Evolutionary conservation across 2,329 filamentous ascomycete species (phyloP).

Genomic region (Boeremia lycopersici): DNA sequence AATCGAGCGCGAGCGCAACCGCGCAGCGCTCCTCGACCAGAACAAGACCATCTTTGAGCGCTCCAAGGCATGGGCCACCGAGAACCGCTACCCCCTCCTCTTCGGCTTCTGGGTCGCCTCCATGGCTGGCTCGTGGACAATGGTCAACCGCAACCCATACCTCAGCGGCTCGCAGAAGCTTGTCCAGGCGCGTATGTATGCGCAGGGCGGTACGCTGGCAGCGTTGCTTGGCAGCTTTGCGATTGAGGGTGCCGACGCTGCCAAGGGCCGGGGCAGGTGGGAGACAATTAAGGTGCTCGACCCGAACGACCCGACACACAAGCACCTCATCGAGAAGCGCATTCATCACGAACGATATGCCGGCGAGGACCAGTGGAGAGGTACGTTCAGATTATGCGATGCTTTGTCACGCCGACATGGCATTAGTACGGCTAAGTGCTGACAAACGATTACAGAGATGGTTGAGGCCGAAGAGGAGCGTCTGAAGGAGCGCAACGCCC

Average conservation of each 20-base stretch:
- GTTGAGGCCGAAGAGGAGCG: constrained; percentile 76
- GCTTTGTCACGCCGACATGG: constrained; percentile 20
- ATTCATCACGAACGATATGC: constrained; percentile 86
- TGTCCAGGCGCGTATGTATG: constrained; percentile 93
- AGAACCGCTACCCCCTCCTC: constrained; percentile 87
- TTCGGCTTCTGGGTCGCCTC: constrained; percentile 79
- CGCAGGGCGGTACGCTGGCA: constrained; percentile 84
- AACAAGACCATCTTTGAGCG: constrained; percentile 65
- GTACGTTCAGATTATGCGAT: constrained; percentile 53
- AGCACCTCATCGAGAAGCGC: constrained; percentile 83
- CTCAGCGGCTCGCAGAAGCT: constrained; percentile 81
- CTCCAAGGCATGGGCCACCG: constrained; percentile 73
- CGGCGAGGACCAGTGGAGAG: constrained; percentile 92
- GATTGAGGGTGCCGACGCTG: constrained; percentile 81
- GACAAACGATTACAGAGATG: constrained; percentile 66
- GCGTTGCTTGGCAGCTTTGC: constrained; percentile 82
- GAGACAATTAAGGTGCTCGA: constrained; percentile 83
- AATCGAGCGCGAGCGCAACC: constrained; percentile 36
- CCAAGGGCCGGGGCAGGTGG: constrained; percentile 77
- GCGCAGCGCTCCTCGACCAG: constrained; percentile 52
- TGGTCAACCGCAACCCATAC: constrained; percentile 79
- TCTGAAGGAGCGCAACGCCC: constrained; percentile 57
- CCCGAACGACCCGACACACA: constrained; percentile 80
- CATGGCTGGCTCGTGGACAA: constrained; percentile 74
- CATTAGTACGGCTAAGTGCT: constrained; percentile 18